A percentile compares a stretch with the other conserved stretches of the same genome.
Evolutionary conservation across 352 stramenopile genomes (phyloP).

Genomic region (Pythium plurisporium): DNA sequence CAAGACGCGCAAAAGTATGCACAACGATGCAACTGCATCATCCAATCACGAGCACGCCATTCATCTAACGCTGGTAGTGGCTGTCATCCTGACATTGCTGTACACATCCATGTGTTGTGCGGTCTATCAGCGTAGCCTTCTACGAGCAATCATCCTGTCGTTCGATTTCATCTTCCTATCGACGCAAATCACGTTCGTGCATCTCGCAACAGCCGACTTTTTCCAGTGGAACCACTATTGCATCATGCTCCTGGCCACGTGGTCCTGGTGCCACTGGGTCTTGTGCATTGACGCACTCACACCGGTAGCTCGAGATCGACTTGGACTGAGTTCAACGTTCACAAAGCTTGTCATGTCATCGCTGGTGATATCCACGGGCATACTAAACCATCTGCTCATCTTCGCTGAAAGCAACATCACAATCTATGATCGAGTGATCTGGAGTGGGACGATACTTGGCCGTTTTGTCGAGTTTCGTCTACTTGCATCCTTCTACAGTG

Average conservation of each 20-base stretch:
- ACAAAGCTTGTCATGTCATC: conserved; percentile 5
- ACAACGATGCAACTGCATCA: neutral
- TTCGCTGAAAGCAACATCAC: neutral
- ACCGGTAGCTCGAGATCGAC: neutral
- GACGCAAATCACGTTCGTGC: conserved; percentile 17
- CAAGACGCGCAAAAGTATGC: neutral
- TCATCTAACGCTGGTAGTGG: neutral
- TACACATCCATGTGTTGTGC: neutral
- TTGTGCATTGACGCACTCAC: conserved; percentile 19
- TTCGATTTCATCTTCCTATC: conserved; percentile 26
- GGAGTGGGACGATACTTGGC: conserved; percentile 2
- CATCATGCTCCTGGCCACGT: conserved; percentile 7
- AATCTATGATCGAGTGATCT: conserved; percentile 16
- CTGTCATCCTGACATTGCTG: neutral
- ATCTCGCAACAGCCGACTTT: conserved; percentile 16
- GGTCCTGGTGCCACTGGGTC: conserved; percentile 22
- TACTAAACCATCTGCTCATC: conserved; percentile 18
- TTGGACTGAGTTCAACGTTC: conserved; percentile 1
- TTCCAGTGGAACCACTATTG: conserved; percentile 11
- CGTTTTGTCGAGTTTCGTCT: conserved; percentile 12
- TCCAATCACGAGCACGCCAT: neutral
- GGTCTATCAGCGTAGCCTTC: conserved; percentile 5
- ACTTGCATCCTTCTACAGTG: conserved; percentile 17
- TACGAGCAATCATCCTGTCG: neutral
- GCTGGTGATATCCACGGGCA: conserved; percentile 4